These are phyloP conservation scores for Backusella psychrophila DNA, from an alignment of 192 early-diverging fungal genomes.

Conservation along the genomic window DNA sequence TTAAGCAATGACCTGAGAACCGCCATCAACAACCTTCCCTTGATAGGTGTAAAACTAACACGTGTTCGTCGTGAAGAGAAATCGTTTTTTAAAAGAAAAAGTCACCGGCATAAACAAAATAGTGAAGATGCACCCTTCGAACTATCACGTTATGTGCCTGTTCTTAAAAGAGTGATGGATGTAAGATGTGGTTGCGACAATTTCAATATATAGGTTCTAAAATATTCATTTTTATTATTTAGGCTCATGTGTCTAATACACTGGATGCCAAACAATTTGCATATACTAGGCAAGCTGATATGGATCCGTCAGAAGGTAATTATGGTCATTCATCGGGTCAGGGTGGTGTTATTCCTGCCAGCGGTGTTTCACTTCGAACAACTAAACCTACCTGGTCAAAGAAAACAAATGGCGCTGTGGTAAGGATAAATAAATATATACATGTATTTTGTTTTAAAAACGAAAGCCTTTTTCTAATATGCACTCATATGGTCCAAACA, in stretches of 20 bases:
- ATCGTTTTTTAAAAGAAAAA: slow-evolving; percentile 43
- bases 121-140: slow-evolving; percentile 65
- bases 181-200: slow-evolving; percentile 11
- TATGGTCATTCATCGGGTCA: slow-evolving; percentile 3
- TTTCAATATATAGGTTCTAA: background rate
- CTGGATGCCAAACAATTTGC: slow-evolving; percentile 61
- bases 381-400: slow-evolving; percentile 26
- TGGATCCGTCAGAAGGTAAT: slow-evolving; percentile 44
- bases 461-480: background rate
- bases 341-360: slow-evolving; percentile 23
- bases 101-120: slow-evolving; percentile 44
- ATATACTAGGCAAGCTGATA: slow-evolving; percentile 50
- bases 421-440: background rate
- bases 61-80: slow-evolving; percentile 45
- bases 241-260: slow-evolving; percentile 43
- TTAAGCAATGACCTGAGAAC: slow-evolving; percentile 68
- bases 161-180: slow-evolving; percentile 59
- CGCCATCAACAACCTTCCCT: slow-evolving; percentile 70
- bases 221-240: slow-evolving; percentile 17
- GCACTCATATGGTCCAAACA: background rate
- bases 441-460: background rate
- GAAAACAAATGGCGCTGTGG: slow-evolving; percentile 10
- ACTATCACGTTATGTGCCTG: slow-evolving; percentile 72
- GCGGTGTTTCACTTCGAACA: slow-evolving; percentile 40
- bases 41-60: slow-evolving; percentile 65